These are phyloP conservation scores for Dendrobium chrysotoxum DNA, from an alignment of 106 monocot species.

Conservation along the genomic window DNA sequence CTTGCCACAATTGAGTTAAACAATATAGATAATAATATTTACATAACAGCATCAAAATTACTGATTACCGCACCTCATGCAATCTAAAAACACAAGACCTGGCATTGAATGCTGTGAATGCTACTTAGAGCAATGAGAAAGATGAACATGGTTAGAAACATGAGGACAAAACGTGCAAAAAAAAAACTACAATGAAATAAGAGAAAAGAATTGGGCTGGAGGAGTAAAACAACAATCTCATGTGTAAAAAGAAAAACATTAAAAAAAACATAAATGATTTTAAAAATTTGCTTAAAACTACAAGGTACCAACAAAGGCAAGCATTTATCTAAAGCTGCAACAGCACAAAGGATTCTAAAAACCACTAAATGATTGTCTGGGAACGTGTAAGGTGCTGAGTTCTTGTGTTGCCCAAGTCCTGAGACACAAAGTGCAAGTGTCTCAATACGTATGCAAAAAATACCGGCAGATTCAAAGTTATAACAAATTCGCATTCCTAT, in stretches of 20 bases:
- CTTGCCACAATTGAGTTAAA: too few species aligned
- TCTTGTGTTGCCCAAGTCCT: neutral
- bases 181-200: neutral
- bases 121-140: too few species aligned
- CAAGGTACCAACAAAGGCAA: neutral
- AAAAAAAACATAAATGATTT: neutral
- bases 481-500: neutral
- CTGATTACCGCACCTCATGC: too few species aligned
- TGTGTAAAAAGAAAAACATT: too few species aligned
- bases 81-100: too few species aligned
- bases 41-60: too few species aligned
- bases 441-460: neutral
- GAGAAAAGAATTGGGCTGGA: neutral
- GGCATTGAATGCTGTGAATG: too few species aligned
- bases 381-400: neutral
- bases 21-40: too few species aligned
- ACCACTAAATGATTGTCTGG: neutral
- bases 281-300: neutral
- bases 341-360: neutral
- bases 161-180: neutral
- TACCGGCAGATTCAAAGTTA: neutral
- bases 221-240: neutral
- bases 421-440: neutral
- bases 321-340: neutral
- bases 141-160: too few species aligned